Base-by-base conservation (phyloP, 768 basidiomycete species). In the Boletus barrowsii region DNA sequence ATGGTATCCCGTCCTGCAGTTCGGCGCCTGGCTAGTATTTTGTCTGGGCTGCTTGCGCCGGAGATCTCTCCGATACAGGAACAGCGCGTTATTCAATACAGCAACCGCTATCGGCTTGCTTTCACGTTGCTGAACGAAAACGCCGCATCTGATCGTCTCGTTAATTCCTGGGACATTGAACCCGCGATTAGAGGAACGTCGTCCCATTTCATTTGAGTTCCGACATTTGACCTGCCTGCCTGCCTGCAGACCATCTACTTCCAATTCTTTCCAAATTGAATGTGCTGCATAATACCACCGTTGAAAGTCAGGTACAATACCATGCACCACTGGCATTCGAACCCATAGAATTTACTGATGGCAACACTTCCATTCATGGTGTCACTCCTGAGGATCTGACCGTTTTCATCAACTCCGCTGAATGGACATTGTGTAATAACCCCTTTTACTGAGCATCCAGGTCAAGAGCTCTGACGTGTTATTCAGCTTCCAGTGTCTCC, bases 121-220 rank as follows among this genome's bases (percentile, higher is more conserved):
- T 97, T 98, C 73, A 90, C 89, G 14, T 75, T 99, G 8, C 73
- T 99, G 48, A 96, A 98, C 65, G 93, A 98, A 72, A 90, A 98
- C 66, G 82, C 88, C 4, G 74, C 87, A 2, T 77, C 79, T 13
- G 88, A 88, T 7, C 76, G 75, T 20, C 75, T 77, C 24, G 77
- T 85, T 17, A 56, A 76, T 30, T 74, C 79, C 7, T 98, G 96
- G 96, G 84, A 94, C 42, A 76, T 96, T 14, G 71, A 82, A 45
- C 59, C 69, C 18, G 84, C 84, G 10, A 73, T 97, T 11, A 60
- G 73, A 29, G 75, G 93, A 93, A 57, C 62, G 87, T 78, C 15
- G 11, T 36, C 45, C 36, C 10, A 14, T 39, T 56, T 59, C 52
- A 57, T 59, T 51, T 51, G 20, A 33, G 20, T 60, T 51, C 60